Evolutionary conservation across 2,329 filamentous ascomycete species (phyloP).

Genomic region (Colletotrichum magnum): DNA sequence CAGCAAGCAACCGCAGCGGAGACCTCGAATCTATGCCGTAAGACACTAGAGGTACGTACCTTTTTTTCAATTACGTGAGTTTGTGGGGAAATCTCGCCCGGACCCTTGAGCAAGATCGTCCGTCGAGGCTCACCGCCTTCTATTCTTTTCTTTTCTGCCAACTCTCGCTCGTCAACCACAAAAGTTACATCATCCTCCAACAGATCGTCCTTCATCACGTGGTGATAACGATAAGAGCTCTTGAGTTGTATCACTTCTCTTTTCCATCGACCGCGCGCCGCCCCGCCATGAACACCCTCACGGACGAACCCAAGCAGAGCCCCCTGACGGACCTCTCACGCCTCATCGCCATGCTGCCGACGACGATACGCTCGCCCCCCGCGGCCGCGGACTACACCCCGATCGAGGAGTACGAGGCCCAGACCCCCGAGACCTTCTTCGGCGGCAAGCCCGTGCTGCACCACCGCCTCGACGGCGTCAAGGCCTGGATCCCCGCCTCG

Average conservation of each 20-base stretch:
- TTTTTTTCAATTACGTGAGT: too few species aligned
- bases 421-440: slow-evolving; percentile 81
- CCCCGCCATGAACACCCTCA: slow-evolving; percentile 37
- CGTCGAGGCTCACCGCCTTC: slow-evolving; percentile 20
- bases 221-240: slow-evolving; percentile 44
- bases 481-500: slow-evolving; percentile 69
- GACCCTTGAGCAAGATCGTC: too few species aligned
- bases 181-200: not conserved
- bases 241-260: slow-evolving; percentile 18
- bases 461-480: slow-evolving; percentile 69
- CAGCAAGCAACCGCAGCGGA: not conserved
- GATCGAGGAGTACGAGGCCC: slow-evolving; percentile 78
- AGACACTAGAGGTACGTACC: not conserved
- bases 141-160: not conserved
- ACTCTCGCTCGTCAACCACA: not conserved
- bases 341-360: slow-evolving; percentile 58
- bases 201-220: slow-evolving; percentile 15
- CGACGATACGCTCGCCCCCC: slow-evolving; percentile 71
- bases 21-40: not conserved
- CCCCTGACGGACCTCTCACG: slow-evolving; percentile 20
- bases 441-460: slow-evolving; percentile 80
- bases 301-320: slow-evolving; percentile 33
- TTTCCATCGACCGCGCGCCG: slow-evolving; percentile 32
- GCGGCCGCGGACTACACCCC: slow-evolving; percentile 72
- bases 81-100: too few species aligned